A percentile compares a stretch with the other conserved stretches of the same genome.
Evolutionary conservation across 805 yeast species (phyloP).

Genomic region (Metschnikowia anglica): DNA sequence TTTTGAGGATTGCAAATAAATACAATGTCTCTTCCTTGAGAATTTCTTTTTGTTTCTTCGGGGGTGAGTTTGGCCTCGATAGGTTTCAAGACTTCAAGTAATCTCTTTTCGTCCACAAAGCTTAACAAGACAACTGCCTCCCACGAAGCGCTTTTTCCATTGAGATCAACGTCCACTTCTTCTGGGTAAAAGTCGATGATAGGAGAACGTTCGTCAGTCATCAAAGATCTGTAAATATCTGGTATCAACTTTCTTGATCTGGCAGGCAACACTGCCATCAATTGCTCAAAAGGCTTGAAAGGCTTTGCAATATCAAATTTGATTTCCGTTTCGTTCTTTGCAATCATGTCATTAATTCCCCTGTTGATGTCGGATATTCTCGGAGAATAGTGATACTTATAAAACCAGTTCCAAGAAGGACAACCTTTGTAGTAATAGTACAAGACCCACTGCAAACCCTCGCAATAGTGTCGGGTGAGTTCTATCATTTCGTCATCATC

Average conservation of each 20-base stretch:
- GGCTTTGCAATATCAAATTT: conserved; percentile 72
- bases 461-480: conserved; percentile 77
- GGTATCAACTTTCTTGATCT: conserved; percentile 84
- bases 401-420: conserved; percentile 96
- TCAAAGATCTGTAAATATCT: conserved; percentile 67
- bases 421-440: conserved; percentile 87
- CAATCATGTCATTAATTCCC: conserved; percentile 61
- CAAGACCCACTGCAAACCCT: conserved; percentile 96
- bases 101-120: conserved; percentile 81
- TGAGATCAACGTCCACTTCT: conserved; percentile 83
- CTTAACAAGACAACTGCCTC: conserved; percentile 93
- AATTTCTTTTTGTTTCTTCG: conserved; percentile 72
- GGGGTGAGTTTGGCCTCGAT: conserved; percentile 58
- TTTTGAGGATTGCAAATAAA: conserved; percentile 78
- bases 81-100: conserved; percentile 71
- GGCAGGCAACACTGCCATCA: conserved; percentile 96
- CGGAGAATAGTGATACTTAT: conserved; percentile 87
- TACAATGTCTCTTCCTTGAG: conserved; percentile 65
- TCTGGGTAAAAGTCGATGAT: conserved; percentile 88
- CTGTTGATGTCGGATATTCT: conserved; percentile 80
- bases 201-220: conserved; percentile 85
- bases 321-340: conserved; percentile 33
- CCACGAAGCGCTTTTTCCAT: conserved; percentile 96
- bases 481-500: conserved; percentile 60
- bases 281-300: conserved; percentile 89